A percentile compares a stretch with the other conserved stretches of the same genome.
Evolutionary conservation across 2,329 filamentous ascomycete genomes (phyloP).

Genomic region (Blastomyces silverae): DNA sequence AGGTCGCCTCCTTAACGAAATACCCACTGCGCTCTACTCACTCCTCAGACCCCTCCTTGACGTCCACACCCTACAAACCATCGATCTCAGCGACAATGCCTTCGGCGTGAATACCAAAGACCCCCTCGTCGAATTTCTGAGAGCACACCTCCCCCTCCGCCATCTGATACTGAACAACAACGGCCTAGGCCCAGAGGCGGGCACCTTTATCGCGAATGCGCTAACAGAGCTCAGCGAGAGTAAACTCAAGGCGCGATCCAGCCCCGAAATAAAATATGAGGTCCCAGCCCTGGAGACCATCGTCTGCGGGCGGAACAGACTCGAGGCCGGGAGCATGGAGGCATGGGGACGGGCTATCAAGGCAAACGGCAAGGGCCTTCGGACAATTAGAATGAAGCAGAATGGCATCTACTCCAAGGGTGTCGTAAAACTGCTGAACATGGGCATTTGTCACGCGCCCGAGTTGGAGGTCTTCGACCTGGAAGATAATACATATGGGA

Average conservation of each 20-base stretch:
- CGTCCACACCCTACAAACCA: slow-evolving; percentile 75
- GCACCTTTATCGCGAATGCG: slow-evolving; percentile 80
- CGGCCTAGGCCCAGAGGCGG: slow-evolving; percentile 85
- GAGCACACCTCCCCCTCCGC: slow-evolving; percentile 78
- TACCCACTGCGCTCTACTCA: slow-evolving; percentile 77
- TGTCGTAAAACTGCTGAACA: slow-evolving; percentile 69
- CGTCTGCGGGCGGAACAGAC: slow-evolving; percentile 88
- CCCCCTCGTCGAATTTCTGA: slow-evolving; percentile 85
- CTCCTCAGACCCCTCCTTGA: slow-evolving; percentile 82
- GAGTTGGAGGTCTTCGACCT: slow-evolving; percentile 73
- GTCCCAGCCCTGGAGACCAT: slow-evolving; percentile 90
- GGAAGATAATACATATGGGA: slow-evolving; percentile 95
- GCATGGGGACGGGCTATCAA: slow-evolving; percentile 87
- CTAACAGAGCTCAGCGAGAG: slow-evolving; percentile 74
- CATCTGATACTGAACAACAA: slow-evolving; percentile 98
- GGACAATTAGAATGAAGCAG: slow-evolving; percentile 92
- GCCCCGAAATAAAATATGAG: slow-evolving; percentile 59
- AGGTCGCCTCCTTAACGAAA: slow-evolving; percentile 83
- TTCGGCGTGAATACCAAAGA: slow-evolving; percentile 94
- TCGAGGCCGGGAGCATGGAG: slow-evolving; percentile 93
- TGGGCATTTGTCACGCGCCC: slow-evolving; percentile 66
- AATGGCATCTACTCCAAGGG: slow-evolving; percentile 96
- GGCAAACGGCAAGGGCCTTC: slow-evolving; percentile 69
- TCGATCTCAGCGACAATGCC: slow-evolving; percentile 96
- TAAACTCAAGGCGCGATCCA: slow-evolving; percentile 62